Evolutionary conservation across 495 filamentous ascomycete species (phyloP).

Genomic region (Lentithecium fluviatile): DNA sequence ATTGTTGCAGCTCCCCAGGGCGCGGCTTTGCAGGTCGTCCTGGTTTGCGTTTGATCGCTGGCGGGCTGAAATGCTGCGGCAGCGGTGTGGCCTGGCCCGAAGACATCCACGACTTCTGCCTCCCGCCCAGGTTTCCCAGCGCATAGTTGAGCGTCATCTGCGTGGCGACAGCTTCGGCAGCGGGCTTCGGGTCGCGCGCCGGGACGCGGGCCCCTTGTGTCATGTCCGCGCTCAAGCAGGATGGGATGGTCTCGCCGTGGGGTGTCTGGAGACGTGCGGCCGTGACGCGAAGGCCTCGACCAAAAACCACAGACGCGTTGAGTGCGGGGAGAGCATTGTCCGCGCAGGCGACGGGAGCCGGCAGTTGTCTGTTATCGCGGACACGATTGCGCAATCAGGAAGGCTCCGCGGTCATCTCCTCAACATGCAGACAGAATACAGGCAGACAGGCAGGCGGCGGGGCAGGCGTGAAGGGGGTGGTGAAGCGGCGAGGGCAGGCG

Average conservation of each 20-base stretch:
- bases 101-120: conserved; percentile 28
- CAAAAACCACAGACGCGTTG: conserved; percentile 7
- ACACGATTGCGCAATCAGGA: too few relatives aligned
- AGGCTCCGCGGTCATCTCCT: neutral
- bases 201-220: neutral
- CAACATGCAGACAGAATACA: too few relatives aligned
- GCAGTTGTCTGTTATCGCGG: too few relatives aligned
- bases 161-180: neutral
- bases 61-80: neutral
- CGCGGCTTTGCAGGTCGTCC: conserved; percentile 3
- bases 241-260: neutral
- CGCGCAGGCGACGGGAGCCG: neutral
- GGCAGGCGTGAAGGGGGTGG: neutral
- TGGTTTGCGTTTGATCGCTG: neutral
- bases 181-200: neutral
- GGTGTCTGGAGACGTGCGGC: neutral
- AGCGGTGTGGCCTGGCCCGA: neutral
- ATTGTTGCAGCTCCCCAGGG: too few relatives aligned
- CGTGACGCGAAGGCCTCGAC: conserved; percentile 5
- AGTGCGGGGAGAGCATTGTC: conserved; percentile 21
- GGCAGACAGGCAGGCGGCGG: too few relatives aligned
- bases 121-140: conserved; percentile 23
- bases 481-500: neutral
- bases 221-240: neutral
- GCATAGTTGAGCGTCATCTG: conserved; percentile 17